Evolutionary conservation across 148 eudicot genomes (phyloP).

Genomic region (Camellia lanceoleosa): DNA sequence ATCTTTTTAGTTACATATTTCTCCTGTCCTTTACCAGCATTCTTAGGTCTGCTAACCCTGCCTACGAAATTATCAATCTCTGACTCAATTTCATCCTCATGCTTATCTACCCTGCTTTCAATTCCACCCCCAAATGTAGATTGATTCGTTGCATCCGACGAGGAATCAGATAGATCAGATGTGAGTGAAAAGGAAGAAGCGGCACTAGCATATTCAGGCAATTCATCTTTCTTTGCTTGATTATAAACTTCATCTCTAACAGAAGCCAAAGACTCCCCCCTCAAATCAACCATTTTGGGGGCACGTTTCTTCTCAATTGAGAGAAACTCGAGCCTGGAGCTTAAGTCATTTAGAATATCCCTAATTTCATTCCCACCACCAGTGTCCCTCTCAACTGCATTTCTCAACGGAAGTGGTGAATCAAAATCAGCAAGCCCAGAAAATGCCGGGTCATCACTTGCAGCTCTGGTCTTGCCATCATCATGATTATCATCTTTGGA

Average conservation of each 20-base stretch:
- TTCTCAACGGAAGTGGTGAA: conserved; percentile 47
- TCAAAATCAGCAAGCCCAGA: conserved; percentile 55
- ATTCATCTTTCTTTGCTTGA: conserved; percentile 24
- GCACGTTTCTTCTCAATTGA: conserved; percentile 69
- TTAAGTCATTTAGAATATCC: conserved; percentile 74
- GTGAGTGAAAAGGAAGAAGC: conserved; percentile 44
- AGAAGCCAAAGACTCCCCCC: conserved; percentile 26
- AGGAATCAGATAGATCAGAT: conserved; percentile 38
- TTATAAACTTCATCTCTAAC: conserved; percentile 21
- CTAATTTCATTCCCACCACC: conserved; percentile 63
- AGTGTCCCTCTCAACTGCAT: conserved; percentile 19
- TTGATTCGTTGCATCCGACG: conserved; percentile 28
- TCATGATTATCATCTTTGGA: conserved; percentile 24
- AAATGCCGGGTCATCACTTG: conserved; percentile 26
- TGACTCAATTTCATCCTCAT: conserved; percentile 14
- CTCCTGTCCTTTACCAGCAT: conserved; percentile 11
- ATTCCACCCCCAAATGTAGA: conserved; percentile 23
- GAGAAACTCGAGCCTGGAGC: conserved; percentile 64
- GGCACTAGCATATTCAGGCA: conserved; percentile 38
- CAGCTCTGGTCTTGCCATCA: conserved; percentile 8
- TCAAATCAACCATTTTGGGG: conserved; percentile 33
- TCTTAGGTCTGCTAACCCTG: conserved; percentile 12
- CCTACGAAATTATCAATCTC: conserved; percentile 24
- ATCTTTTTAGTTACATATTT: conserved; percentile 21
- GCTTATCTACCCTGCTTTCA: conserved; percentile 18